Evolutionary conservation across 495 filamentous ascomycete genomes (phyloP).

Genomic region (Talaromyces wortmannii): DNA sequence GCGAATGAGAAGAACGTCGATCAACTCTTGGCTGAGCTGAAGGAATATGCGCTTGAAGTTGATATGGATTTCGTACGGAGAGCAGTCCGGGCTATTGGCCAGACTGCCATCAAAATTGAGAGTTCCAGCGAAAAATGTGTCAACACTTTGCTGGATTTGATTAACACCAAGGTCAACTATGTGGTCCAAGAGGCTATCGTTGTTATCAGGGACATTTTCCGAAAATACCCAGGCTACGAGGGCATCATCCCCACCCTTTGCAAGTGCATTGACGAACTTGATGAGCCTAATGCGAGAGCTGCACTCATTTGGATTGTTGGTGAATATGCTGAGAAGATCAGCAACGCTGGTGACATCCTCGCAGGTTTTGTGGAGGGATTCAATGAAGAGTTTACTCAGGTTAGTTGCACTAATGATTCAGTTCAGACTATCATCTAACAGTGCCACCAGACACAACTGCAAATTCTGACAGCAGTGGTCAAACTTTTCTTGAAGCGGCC

Average conservation of each 20-base stretch:
- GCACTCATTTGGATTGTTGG: constrained; percentile 98
- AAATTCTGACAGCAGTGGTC: constrained; percentile 92
- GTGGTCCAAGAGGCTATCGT: constrained; percentile 98
- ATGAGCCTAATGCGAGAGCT: constrained; percentile 87
- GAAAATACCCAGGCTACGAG: constrained; percentile 96
- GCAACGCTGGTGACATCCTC: constrained; percentile 88
- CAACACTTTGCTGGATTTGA: constrained; percentile 85
- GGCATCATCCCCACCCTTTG: constrained; percentile 95
- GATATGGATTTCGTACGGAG: constrained; percentile 98
- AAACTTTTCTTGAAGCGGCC: constrained; percentile 97
- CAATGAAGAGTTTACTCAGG: constrained; percentile 85
- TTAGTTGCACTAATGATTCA: constrained; percentile 19
- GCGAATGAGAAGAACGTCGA: constrained; percentile 96
- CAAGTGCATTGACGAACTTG: constrained; percentile 93
- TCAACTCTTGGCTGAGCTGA: constrained; percentile 86
- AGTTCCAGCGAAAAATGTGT: constrained; percentile 89
- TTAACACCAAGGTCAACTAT: constrained; percentile 97
- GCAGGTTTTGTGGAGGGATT: constrained; percentile 84
- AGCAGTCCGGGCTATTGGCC: constrained; percentile 91
- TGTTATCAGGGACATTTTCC: constrained; percentile 97
- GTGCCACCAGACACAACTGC: constrained; percentile 67
- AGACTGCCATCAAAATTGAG: constrained; percentile 98
- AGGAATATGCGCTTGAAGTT: constrained; percentile 95
- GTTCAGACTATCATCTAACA: not conserved
- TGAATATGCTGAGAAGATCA: constrained; percentile 98